These are phyloP conservation scores for Anisodus tanguticus DNA, from an alignment of 257 asterid genomes.

Conservation along the genomic window DNA sequence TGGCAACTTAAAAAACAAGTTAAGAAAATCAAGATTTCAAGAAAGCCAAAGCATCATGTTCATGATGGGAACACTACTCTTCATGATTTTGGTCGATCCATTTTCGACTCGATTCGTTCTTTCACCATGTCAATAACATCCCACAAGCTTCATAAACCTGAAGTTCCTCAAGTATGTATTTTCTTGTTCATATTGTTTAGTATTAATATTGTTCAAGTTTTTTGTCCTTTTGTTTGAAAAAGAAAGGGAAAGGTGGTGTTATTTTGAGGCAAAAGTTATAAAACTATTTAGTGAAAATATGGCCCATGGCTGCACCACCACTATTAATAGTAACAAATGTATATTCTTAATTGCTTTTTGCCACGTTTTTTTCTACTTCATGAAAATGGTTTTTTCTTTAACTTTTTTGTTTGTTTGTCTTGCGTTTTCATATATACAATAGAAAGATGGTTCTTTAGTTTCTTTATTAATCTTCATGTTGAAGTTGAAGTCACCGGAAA, in stretches of 20 bases:
- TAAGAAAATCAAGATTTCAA: constrained; percentile 62
- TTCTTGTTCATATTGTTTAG: background rate
- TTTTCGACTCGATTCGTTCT: constrained; percentile 57
- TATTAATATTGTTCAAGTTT: constrained; percentile 13
- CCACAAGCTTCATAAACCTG: constrained; percentile 32
- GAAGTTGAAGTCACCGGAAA: constrained; percentile 22
- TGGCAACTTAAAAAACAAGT: constrained; percentile 80
- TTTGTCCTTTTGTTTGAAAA: constrained; percentile 3
- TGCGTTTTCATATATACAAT: background rate
- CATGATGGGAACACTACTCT: constrained; percentile 29
- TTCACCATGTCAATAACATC: constrained; percentile 3
- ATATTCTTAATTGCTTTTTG: constrained; percentile 14
- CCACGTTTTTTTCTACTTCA: background rate
- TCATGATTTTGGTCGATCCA: constrained; percentile 53
- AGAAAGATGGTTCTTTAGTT: background rate
- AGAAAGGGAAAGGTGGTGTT: background rate
- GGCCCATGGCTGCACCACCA: background rate
- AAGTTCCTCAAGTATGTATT: constrained; percentile 52
- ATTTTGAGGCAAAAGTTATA: constrained; percentile 24
- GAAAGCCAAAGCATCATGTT: constrained; percentile 43
- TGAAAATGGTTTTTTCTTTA: constrained; percentile 13
- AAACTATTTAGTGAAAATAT: background rate
- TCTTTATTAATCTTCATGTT: background rate
- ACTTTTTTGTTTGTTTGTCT: background rate
- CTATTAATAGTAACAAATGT: constrained; percentile 26